Conservation (phyloP, 169 alveolate species). For the Babesia ovata region DNA sequence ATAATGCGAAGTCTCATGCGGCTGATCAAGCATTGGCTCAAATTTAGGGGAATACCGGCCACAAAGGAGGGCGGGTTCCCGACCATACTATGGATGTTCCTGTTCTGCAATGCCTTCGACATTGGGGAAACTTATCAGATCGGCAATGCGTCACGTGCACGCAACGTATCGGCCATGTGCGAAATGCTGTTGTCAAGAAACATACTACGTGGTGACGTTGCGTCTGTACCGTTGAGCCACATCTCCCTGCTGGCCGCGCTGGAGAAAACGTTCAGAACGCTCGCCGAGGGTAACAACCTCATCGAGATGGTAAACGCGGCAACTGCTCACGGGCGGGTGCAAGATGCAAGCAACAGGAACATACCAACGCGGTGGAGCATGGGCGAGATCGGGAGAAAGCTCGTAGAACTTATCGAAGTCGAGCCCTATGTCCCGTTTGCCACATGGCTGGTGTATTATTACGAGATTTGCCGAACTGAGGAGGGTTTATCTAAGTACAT, state of each 20-base stretch:
- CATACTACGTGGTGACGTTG: background rate
- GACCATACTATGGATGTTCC: constrained; percentile 86
- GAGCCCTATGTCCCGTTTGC: constrained; percentile 87
- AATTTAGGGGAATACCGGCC: constrained; percentile 82
- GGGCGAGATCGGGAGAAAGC: constrained; percentile 52
- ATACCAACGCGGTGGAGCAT: constrained; percentile 4
- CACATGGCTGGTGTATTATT: constrained; percentile 88
- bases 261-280: constrained; percentile 43
- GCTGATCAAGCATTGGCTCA: constrained; percentile 82
- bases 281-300: constrained; percentile 40
- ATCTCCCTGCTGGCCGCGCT: constrained; percentile 38
- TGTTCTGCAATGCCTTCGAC: constrained; percentile 68
- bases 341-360: constrained; percentile 3
- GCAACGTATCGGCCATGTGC: background rate
- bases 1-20: constrained; percentile 84
- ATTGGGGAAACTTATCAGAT: background rate
- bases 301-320: constrained; percentile 53
- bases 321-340: background rate
- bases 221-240: background rate
- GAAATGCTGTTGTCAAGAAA: background rate
- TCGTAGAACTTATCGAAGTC: constrained; percentile 73
- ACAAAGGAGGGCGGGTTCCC: constrained; percentile 91
- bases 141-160: background rate
- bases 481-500: constrained; percentile 25
- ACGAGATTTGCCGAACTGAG: constrained; percentile 82